Evolutionary conservation across 2,329 filamentous ascomycete species (phyloP).

Genomic region (Uncinocarpus reesii): DNA sequence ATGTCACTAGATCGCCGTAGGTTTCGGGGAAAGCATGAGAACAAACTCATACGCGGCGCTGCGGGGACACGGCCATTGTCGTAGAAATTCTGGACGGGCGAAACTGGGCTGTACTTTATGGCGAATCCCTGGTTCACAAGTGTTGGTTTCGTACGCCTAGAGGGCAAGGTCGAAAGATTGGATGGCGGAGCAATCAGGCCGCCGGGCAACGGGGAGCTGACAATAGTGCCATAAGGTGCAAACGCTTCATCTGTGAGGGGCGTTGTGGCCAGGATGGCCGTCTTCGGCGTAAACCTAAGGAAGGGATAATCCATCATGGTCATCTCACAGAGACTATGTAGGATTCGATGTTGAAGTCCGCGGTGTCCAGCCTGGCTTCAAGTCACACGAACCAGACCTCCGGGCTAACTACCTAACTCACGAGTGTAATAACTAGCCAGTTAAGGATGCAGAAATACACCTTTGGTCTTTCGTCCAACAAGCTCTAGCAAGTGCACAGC

Average conservation of each 20-base stretch:
- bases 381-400: too few relatives aligned
- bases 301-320: background rate
- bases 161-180: constrained; percentile 38
- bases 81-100: constrained; percentile 63
- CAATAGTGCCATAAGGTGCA: constrained; percentile 69
- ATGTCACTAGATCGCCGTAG: constrained; percentile 32
- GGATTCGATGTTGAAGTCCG: too few relatives aligned
- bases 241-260: constrained; percentile 63
- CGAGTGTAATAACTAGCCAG: background rate
- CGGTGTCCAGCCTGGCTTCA: too few relatives aligned
- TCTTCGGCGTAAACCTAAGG: background rate
- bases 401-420: too few relatives aligned
- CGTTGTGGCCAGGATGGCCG: constrained; percentile 22
- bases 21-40: constrained; percentile 64
- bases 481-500: too few relatives aligned
- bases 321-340: background rate
- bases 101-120: constrained; percentile 73
- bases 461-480: too few relatives aligned
- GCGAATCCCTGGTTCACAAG: constrained; percentile 79
- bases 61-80: constrained; percentile 28
- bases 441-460: background rate
- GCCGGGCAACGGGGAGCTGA: constrained; percentile 58
- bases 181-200: constrained; percentile 37
- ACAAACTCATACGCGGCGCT: constrained; percentile 70
- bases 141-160: constrained; percentile 40